Base-by-base conservation (phyloP, 2,329 filamentous ascomycete species). In the Byssothecium circinans region DNA sequence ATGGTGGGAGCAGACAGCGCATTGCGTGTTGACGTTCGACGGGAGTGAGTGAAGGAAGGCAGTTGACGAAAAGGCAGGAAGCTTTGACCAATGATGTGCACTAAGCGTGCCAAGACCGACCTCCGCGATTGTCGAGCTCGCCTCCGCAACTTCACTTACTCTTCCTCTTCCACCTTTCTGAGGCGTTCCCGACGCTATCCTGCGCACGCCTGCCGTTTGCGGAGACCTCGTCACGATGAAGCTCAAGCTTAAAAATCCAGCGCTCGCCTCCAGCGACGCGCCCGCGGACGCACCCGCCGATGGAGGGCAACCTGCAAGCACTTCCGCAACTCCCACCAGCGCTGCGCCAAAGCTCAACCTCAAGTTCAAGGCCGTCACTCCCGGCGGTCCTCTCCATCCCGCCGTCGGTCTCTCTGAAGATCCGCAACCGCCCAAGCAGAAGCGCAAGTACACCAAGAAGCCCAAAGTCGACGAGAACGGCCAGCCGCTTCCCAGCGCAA, bases 381-480 rank as follows among this genome's bases (percentile, higher is more conserved):
- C 60, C 35, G 49, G 61, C 49, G 57, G 55, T 55, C 65, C 54
- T 14, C 27, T 45, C 57, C 58, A 49, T 56, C 64, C 70, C 23
- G 61, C 37, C 39, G 20, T 15, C n/a, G 36, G 15, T 2, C 12
- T 20, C 18, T n/a, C 40, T 33, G 40, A n/a, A 18, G 25, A 2
- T 25, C 36, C 14, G 27, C 30, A 12, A 32, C 29, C 37, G n/a
- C 54, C 62, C 54, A 60, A 74, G 52, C 62, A 61, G 41, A 75
- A 75, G 64, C 71, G 73, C 47, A 69, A 74, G 41, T 74, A 74
- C 58, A 70, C 60, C 32, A 74, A 71, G 60, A 75, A 75, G 52
- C 50, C 62, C 36, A 71, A 70, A 49, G 44, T 54, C 27, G 68
- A 68, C 44, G 62, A 62, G 20, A 56, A 58, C 47, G 64, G 62